Conservation (phyloP, 2,329 filamentous ascomycete genomes). For the Fusarium gaditjirri region DNA sequence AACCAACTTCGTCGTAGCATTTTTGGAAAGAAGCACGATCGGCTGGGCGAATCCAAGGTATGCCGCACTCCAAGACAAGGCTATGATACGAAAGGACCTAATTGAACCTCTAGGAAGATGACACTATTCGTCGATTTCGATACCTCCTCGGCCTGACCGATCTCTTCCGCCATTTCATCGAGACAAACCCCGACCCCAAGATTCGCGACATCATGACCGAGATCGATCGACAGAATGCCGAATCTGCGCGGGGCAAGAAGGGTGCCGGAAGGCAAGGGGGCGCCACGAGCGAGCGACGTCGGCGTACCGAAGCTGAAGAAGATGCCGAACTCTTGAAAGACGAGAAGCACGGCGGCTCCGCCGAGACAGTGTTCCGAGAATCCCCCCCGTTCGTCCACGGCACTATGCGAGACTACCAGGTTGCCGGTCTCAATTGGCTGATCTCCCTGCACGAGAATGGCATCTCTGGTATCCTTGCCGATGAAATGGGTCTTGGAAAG, state of each 20-base stretch:
- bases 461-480: conserved; percentile 96
- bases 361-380: conserved; percentile 91
- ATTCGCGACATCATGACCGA: conserved; percentile 94
- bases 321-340: conserved; percentile 89
- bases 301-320: conserved; percentile 96
- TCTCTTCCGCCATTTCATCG: conserved; percentile 98
- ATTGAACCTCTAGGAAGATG: conserved; percentile 76
- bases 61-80: conserved; percentile 3
- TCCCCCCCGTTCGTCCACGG: conserved; percentile 91
- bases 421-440: conserved; percentile 96
- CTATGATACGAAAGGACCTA: conserved; percentile 10
- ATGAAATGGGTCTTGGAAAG: conserved; percentile 99
- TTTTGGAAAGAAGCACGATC: conserved; percentile 93
- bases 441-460: conserved; percentile 98
- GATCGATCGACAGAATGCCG: conserved; percentile 92
- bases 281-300: conserved; percentile 78
- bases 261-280: conserved; percentile 84
- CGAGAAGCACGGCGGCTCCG: conserved; percentile 86
- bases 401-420: conserved; percentile 94
- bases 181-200: conserved; percentile 93
- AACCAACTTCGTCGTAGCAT: conserved; percentile 91
- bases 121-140: conserved; percentile 91
- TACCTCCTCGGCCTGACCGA: conserved; percentile 96
- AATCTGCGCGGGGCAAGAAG: conserved; percentile 76
- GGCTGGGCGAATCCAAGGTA: conserved; percentile 92